Conservation (phyloP, 805 yeast species). For the Kluyveromyces aestuarii region DNA sequence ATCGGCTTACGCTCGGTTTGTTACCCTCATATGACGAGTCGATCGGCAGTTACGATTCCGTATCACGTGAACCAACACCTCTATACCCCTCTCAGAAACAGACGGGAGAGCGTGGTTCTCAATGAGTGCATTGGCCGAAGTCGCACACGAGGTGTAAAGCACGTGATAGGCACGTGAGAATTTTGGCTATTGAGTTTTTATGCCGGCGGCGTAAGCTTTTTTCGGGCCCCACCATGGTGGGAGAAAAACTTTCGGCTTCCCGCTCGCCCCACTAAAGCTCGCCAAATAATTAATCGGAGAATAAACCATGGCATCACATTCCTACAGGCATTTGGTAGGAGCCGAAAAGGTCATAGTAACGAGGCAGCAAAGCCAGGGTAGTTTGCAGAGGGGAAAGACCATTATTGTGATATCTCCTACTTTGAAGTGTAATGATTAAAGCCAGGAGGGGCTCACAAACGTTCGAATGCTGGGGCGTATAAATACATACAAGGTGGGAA, state of each 20-base stretch:
- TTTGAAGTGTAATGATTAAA: neutral
- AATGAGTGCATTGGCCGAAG: neutral
- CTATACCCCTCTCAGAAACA: neutral
- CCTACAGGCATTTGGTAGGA: neutral
- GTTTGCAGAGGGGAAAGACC: neutral
- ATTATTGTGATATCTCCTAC: neutral
- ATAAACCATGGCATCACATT: neutral
- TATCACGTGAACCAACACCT: slow-evolving; percentile 2
- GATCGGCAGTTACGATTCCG: neutral
- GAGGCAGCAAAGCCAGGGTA: neutral
- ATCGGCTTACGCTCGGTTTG: neutral
- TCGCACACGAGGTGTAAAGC: neutral
- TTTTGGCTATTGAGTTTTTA: neutral
- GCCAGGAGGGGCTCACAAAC: neutral
- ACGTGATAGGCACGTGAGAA: neutral
- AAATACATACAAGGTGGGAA: neutral
- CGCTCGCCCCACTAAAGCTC: neutral
- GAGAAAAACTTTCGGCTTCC: neutral
- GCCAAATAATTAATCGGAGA: neutral
- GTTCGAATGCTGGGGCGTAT: neutral
- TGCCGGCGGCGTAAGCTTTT: slow-evolving; percentile 1
- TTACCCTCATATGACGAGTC: slow-evolving; percentile 3
- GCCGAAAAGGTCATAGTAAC: neutral
- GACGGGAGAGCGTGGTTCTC: neutral
- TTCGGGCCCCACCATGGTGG: slow-evolving; percentile 1